Conservation (phyloP, 2,329 filamentous ascomycete species). For the Pseudopithomyces maydicus region DNA sequence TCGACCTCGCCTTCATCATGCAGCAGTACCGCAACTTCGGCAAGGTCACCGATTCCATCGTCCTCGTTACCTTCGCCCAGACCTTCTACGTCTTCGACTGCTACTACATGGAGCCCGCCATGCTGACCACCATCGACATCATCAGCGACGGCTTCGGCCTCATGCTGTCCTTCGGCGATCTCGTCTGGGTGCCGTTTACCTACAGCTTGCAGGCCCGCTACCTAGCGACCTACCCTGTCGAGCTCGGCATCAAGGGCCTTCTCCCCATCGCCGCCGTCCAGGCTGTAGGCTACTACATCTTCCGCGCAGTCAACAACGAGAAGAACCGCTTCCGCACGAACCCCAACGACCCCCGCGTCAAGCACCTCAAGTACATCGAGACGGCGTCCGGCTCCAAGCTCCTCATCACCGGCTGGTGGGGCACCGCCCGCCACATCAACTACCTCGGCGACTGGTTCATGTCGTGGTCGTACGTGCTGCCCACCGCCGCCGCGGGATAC, state of each 20-base stretch:
- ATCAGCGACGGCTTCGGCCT: conserved; percentile 92
- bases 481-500: conserved; percentile 84
- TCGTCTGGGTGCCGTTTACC: conserved; percentile 90
- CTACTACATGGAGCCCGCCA: conserved; percentile 84
- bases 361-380: conserved; percentile 83
- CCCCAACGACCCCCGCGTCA: conserved; percentile 77
- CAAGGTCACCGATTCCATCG: conserved; percentile 81
- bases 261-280: conserved; percentile 70
- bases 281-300: conserved; percentile 80
- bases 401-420: conserved; percentile 91
- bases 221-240: conserved; percentile 77
- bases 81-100: conserved; percentile 82
- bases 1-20: conserved; percentile 83
- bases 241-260: conserved; percentile 73
- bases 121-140: conserved; percentile 93
- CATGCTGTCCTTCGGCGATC: conserved; percentile 92
- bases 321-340: conserved; percentile 94
- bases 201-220: conserved; percentile 87
- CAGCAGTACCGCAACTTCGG: conserved; percentile 88
- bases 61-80: conserved; percentile 79
- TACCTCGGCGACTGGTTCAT: conserved; percentile 96
- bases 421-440: conserved; percentile 88
- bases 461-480: conserved; percentile 87
- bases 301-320: conserved; percentile 91
- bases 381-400: conserved; percentile 82